A percentile compares a stretch with the other conserved stretches of the same genome.
Conservation (phyloP, 345 rosid species). For the Eucalyptus cloeziana region DNA sequence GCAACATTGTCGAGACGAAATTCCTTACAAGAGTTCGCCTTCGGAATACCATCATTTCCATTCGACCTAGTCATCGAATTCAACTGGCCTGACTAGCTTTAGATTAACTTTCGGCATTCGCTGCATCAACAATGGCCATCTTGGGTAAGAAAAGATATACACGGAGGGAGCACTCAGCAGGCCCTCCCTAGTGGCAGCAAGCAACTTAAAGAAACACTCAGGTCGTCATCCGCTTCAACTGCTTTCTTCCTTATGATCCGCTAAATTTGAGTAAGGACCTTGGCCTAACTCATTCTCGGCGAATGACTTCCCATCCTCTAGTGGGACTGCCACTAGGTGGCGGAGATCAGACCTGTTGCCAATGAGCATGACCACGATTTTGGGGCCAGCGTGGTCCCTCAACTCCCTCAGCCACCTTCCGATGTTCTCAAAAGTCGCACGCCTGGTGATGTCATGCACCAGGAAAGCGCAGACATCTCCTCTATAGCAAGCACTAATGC, state of each 20-base stretch:
- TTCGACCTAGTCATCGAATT: background rate
- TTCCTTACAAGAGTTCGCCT: background rate
- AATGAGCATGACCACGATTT: slow-evolving; percentile 40
- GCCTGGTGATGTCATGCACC: slow-evolving; percentile 35
- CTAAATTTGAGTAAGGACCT: slow-evolving; percentile 36
- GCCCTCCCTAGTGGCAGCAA: background rate
- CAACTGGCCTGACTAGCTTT: background rate
- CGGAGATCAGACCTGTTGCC: slow-evolving; percentile 46
- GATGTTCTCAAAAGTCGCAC: slow-evolving; percentile 26
- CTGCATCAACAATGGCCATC: background rate
- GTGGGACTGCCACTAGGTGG: slow-evolving; percentile 29
- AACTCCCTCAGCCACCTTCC: slow-evolving; percentile 38
- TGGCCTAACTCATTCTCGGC: slow-evolving; percentile 27
- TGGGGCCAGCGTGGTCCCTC: slow-evolving; percentile 34
- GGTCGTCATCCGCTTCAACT: slow-evolving; percentile 23
- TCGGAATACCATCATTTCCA: background rate
- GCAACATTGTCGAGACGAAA: background rate
- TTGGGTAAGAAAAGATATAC: background rate
- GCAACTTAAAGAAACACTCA: background rate
- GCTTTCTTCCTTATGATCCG: slow-evolving; percentile 26
- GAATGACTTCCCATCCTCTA: slow-evolving; percentile 24
- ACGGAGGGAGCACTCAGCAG: background rate
- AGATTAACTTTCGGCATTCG: background rate
- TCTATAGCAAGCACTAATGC: slow-evolving; percentile 35
- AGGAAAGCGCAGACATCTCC: slow-evolving; percentile 47